These are phyloP conservation scores for Przewalskia tangutica DNA, from an alignment of 257 asterid species.

Conservation along the genomic window DNA sequence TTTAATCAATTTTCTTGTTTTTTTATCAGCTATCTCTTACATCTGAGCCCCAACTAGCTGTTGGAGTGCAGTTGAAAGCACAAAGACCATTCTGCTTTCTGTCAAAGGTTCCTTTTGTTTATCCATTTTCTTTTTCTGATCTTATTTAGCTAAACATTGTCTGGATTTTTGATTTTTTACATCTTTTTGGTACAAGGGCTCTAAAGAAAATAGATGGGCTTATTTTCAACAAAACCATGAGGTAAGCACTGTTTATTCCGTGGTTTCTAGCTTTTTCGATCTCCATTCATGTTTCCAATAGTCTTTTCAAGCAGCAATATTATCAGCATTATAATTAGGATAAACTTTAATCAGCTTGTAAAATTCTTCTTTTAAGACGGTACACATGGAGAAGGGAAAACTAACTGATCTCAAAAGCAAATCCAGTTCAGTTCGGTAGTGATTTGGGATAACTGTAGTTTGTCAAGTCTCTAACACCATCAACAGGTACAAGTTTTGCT, in stretches of 20 bases:
- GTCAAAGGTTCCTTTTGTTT: constrained; percentile 45
- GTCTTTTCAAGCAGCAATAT: not conserved
- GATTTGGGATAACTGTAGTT: constrained; percentile 11
- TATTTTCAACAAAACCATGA: constrained; percentile 45
- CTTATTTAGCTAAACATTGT: not conserved
- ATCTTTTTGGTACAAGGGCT: constrained; percentile 55
- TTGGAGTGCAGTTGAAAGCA: constrained; percentile 24
- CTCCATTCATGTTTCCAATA: not conserved
- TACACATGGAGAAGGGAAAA: constrained; percentile 6
- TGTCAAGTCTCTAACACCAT: not conserved
- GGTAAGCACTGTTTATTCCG: constrained; percentile 25
- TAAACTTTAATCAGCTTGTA: not conserved
- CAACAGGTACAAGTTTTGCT: constrained; percentile 13
- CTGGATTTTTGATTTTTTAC: constrained; percentile 25
- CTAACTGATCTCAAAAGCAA: constrained; percentile 3
- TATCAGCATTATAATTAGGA: not conserved
- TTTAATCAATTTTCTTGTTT: no score
- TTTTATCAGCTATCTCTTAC: constrained; percentile 51
- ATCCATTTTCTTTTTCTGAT: not conserved
- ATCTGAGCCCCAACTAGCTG: constrained; percentile 36
- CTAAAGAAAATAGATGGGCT: constrained; percentile 82
- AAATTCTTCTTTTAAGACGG: constrained; percentile 9
- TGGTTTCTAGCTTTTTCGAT: not conserved
- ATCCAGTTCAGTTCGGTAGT: constrained; percentile 13
- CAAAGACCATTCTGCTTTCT: constrained; percentile 23